Evolutionary conservation across 768 basidiomycete genomes (phyloP).

Genomic region (Boletus eberwhitei): DNA sequence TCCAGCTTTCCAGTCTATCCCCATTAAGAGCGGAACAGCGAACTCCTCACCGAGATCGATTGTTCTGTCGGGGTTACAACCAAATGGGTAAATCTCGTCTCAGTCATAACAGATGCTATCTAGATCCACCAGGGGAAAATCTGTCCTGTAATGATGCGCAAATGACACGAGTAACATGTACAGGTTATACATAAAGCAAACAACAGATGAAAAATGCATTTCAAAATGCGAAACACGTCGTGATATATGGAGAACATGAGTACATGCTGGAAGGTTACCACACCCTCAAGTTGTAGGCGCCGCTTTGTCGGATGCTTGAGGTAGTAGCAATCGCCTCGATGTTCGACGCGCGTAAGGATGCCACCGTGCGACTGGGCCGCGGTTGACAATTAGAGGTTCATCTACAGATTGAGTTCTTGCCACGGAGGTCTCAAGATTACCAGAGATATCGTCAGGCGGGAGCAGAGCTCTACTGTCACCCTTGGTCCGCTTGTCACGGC

Average conservation of each 20-base stretch:
- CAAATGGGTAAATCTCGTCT: background rate
- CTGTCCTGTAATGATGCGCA: background rate
- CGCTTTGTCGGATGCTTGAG: conserved; percentile 8
- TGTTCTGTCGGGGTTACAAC: background rate
- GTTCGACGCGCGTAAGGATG: conserved; percentile 20
- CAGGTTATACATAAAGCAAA: background rate
- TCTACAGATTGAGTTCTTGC: conserved; percentile 6
- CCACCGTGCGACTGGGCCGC: background rate
- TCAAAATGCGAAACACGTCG: background rate
- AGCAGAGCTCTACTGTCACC: conserved; percentile 6
- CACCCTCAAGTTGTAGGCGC: background rate
- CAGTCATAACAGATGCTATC: background rate
- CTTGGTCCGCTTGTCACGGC: conserved; percentile 9
- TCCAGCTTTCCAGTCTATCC: background rate
- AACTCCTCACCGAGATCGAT: background rate
- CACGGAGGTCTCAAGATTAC: background rate
- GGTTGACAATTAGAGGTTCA: conserved; percentile 12
- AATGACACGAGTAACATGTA: background rate
- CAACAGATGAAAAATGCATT: background rate
- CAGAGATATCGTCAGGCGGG: conserved; percentile 16
- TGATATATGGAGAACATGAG: background rate
- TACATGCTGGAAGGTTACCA: background rate
- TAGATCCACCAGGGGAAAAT: background rate
- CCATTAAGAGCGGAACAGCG: background rate
- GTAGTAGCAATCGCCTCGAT: conserved; percentile 17